Evolutionary conservation across 148 eudicot genomes (phyloP).

Genomic region (Camellia japonica): DNA sequence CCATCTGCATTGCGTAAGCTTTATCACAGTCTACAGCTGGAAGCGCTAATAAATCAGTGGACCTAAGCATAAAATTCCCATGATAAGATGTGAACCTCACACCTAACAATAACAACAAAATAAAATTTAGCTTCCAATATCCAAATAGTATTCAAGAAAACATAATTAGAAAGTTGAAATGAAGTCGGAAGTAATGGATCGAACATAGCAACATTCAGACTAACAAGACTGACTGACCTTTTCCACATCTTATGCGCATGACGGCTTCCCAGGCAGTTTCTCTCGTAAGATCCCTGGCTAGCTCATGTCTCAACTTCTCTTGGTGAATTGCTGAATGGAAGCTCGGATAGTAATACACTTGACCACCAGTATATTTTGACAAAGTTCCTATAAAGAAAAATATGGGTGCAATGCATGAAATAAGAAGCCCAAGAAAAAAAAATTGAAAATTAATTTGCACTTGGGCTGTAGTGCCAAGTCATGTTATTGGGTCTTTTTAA

Average conservation of each 20-base stretch:
- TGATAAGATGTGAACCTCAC: slow-evolving; percentile 89
- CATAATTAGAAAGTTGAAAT: neutral
- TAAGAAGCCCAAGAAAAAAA: slow-evolving; percentile 6
- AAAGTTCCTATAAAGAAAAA: slow-evolving; percentile 61
- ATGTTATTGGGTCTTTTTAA: neutral
- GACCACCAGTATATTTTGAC: slow-evolving; percentile 97
- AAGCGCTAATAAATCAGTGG: slow-evolving; percentile 94
- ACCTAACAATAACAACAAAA: slow-evolving; percentile 41
- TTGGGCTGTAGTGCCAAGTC: neutral
- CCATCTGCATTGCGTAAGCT: slow-evolving; percentile 85
- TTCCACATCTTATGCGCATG: slow-evolving; percentile 96
- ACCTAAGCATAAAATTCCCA: slow-evolving; percentile 97
- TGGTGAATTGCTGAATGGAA: slow-evolving; percentile 63
- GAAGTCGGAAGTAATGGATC: slow-evolving; percentile 15
- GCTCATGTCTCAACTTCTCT: slow-evolving; percentile 86
- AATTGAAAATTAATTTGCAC: neutral
- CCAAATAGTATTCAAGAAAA: neutral
- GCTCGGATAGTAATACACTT: slow-evolving; percentile 80
- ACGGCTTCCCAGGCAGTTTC: slow-evolving; percentile 99
- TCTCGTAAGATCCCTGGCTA: slow-evolving; percentile 90
- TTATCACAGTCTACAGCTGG: slow-evolving; percentile 99
- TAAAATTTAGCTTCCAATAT: slow-evolving; percentile 3
- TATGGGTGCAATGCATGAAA: neutral
- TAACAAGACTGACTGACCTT: slow-evolving; percentile 47
- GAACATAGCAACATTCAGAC: neutral